Conservation (phyloP, 176 grass and related monocot species). For the Paspalum notatum region DNA sequence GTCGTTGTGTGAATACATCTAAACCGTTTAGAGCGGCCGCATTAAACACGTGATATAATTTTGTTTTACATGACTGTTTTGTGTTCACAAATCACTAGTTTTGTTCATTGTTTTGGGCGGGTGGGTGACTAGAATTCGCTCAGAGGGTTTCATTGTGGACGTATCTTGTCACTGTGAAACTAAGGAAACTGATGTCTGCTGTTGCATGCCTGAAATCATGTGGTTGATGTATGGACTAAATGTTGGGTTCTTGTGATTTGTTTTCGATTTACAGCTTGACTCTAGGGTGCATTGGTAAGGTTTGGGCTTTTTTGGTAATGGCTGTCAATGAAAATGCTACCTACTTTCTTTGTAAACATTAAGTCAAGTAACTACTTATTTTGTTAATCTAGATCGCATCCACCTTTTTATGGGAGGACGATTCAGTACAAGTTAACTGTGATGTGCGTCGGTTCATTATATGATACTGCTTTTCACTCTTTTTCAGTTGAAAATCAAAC, state of each 20-base stretch:
- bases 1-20: slow-evolving; percentile 25
- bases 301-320: background rate
- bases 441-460: slow-evolving; percentile 17
- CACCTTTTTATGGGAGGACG: background rate
- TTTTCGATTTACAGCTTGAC: background rate
- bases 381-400: background rate
- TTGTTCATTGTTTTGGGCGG: background rate
- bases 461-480: slow-evolving; percentile 29
- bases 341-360: background rate
- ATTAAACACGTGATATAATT: slow-evolving; percentile 9
- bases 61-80: background rate
- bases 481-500: slow-evolving; percentile 97
- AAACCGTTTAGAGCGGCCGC: slow-evolving; percentile 3
- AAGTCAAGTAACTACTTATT: background rate
- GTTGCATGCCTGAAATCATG: background rate
- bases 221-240: background rate
- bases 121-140: background rate
- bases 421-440: background rate
- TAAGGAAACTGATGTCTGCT: slow-evolving; percentile 12
- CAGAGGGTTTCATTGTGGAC: background rate
- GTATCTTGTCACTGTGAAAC: background rate
- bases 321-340: background rate
- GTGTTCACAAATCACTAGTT: background rate
- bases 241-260: background rate
- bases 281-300: background rate